These are phyloP conservation scores for Sphaerobolus stellatus DNA, from an alignment of 1,284 basidiomycete genomes.

Conservation along the genomic window DNA sequence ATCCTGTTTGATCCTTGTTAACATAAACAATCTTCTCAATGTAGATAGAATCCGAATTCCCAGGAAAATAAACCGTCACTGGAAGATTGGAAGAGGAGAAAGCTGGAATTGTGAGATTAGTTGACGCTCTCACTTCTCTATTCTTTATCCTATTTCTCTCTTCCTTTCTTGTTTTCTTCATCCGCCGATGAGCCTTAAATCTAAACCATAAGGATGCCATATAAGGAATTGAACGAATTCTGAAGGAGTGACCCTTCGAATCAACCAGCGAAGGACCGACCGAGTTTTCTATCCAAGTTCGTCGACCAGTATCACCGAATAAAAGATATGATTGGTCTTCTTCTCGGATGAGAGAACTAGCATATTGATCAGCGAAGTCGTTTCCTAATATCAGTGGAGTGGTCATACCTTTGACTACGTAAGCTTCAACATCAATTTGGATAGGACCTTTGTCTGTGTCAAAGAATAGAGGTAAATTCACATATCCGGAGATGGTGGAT, in stretches of 20 bases:
- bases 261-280: neutral
- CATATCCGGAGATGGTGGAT: constrained; percentile 26
- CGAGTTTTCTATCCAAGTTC: constrained; percentile 9
- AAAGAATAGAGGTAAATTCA: constrained; percentile 25
- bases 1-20: constrained; percentile 13
- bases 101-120: neutral
- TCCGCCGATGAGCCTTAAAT: too few species aligned
- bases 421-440: constrained; percentile 29
- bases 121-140: neutral
- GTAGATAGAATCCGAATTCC: constrained; percentile 5
- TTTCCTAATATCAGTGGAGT: constrained; percentile 31
- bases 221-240: neutral
- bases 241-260: constrained; percentile 4
- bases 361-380: constrained; percentile 31
- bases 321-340: constrained; percentile 21
- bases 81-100: neutral
- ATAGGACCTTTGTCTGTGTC: constrained; percentile 25
- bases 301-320: constrained; percentile 25
- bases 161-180: too few species aligned
- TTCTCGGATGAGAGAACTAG: constrained; percentile 26
- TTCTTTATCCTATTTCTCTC: neutral
- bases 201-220: neutral
- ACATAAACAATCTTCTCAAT: constrained; percentile 15
- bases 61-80: constrained; percentile 5
- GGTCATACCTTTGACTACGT: constrained; percentile 24